These are phyloP conservation scores for Annulohypoxylon bovei DNA, from an alignment of 495 filamentous ascomycete genomes.

Conservation along the genomic window DNA sequence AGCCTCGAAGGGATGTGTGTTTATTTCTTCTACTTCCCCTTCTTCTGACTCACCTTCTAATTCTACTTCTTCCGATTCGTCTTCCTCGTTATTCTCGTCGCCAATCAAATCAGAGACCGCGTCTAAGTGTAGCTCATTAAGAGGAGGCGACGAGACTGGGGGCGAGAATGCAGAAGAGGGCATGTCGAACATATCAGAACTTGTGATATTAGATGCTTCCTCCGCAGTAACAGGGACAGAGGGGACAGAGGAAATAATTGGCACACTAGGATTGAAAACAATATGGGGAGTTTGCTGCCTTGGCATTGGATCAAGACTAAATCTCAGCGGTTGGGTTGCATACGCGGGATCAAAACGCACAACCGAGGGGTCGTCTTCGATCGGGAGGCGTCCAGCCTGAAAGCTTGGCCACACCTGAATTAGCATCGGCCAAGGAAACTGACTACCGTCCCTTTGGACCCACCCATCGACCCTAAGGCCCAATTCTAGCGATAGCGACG, in stretches of 20 bases:
- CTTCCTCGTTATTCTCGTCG: no score
- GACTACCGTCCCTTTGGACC: not conserved
- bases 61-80: no score
- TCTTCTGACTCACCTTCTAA: not conserved
- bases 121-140: not conserved
- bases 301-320: no score
- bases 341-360: not conserved
- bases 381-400: not conserved
- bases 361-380: slow-evolving; percentile 8
- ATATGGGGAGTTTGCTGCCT: not conserved
- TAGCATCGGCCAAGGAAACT: slow-evolving; percentile 1
- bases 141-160: not conserved
- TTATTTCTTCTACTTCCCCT: not conserved
- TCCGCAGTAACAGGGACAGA: not conserved
- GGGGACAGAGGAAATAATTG: not conserved
- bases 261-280: not conserved
- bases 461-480: not conserved
- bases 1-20: slow-evolving; percentile 12
- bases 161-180: not conserved
- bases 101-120: not conserved
- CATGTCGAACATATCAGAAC: not conserved
- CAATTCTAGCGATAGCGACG: not conserved
- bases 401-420: not conserved
- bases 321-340: no score
- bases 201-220: not conserved